phyloP scores from a whole-genome alignment of 129 eudicot species.

The Kitagawia praeruptora region DNA sequence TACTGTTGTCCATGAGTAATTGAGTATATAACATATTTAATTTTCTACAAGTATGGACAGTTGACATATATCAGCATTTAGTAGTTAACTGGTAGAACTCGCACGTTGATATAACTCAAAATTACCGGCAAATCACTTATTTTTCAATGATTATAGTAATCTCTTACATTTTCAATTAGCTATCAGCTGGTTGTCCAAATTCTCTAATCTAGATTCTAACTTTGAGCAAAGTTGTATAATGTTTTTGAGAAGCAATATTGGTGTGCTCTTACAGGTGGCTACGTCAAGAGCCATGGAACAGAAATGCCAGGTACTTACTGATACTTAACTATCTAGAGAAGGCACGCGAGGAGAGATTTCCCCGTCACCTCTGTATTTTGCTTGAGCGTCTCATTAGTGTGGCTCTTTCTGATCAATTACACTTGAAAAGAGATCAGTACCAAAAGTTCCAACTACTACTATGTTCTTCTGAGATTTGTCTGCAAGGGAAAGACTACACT shows the following conservation, averaged over 20 bases:
- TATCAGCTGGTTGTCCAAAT: neutral
- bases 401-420: slow-evolving; percentile 45
- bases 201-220: neutral
- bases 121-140: neutral
- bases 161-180: neutral
- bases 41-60: neutral
- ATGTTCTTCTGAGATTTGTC: slow-evolving; percentile 69
- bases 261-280: slow-evolving; percentile 43
- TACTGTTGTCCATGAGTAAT: neutral
- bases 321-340: slow-evolving; percentile 66
- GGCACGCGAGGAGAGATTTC: slow-evolving; percentile 72
- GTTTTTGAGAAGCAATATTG: neutral
- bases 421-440: slow-evolving; percentile 26
- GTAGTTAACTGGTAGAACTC: neutral
- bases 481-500: slow-evolving; percentile 45
- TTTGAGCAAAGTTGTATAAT: neutral
- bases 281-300: slow-evolving; percentile 91
- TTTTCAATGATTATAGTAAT: neutral
- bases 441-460: slow-evolving; percentile 65
- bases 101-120: neutral
- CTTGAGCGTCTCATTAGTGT: slow-evolving; percentile 45
- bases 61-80: neutral
- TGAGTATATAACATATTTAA: neutral
- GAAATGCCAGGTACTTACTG: slow-evolving; percentile 55
- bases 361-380: slow-evolving; percentile 41